phyloP scores from a whole-genome alignment of 106 monocot species.

The Gastrodia elata region DNA sequence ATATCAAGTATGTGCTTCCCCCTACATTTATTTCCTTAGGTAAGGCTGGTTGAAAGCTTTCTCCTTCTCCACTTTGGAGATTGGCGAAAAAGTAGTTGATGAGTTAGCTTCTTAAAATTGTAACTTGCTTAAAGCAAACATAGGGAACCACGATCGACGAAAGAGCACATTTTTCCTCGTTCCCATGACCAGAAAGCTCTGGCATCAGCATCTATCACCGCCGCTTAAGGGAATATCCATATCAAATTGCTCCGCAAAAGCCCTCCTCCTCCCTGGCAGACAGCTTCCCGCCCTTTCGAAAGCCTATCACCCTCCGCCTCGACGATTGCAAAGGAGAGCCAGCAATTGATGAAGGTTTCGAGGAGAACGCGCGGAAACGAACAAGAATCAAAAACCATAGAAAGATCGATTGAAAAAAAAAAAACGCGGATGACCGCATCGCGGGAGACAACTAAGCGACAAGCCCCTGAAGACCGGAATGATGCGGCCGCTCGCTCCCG shows the following conservation, averaged over 20 bases:
- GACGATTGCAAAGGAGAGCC: slow-evolving; percentile 6
- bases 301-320: slow-evolving; percentile 12
- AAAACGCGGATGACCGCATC: slow-evolving; percentile 30
- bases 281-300: slow-evolving; percentile 46
- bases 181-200: slow-evolving; percentile 39
- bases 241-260: slow-evolving; percentile 36
- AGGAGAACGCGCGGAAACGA: slow-evolving; percentile 14
- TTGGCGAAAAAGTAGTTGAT: too few species aligned
- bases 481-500: slow-evolving; percentile 76
- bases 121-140: too few species aligned
- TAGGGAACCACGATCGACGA: slow-evolving; percentile 60
- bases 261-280: slow-evolving; percentile 30
- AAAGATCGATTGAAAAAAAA: slow-evolving; percentile 56
- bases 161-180: slow-evolving; percentile 59
- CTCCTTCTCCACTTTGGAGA: too few species aligned
- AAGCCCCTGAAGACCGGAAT: slow-evolving; percentile 45
- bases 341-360: neutral
- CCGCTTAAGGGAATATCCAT: slow-evolving; percentile 16
- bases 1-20: too few species aligned
- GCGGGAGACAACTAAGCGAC: slow-evolving; percentile 33
- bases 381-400: slow-evolving; percentile 56
- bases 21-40: too few species aligned
- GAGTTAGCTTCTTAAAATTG: too few species aligned
- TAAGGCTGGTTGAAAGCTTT: too few species aligned
- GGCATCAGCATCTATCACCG: slow-evolving; percentile 11